Base-by-base conservation (phyloP, 75 land plant genomes). In the Chamaecyparis obtusa region DNA sequence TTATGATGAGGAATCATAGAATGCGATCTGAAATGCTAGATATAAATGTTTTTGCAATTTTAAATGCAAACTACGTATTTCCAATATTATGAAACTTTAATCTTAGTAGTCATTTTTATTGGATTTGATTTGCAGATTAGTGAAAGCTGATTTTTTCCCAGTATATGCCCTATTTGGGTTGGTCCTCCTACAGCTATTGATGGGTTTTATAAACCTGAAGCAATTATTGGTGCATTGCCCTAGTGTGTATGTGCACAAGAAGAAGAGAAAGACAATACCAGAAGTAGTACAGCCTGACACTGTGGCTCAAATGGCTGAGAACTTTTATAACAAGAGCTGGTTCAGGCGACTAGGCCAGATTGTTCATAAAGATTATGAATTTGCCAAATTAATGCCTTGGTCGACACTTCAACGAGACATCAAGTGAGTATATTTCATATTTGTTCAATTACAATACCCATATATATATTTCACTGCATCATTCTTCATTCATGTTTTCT, bases 261-360 rank as follows among this genome's bases (percentile, higher is more conserved):
- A 86, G 85, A 83, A 44, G 88, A 88, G 94, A 76, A 92, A 88
- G 89, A 90, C 90, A 17, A 27, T 92, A 14, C 92, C 92, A 84
- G 94, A 94, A 89, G 92, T 94, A 78, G 85, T 35, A 43, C 88
- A 88, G 9, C 94, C 95, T 9, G 93, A 94, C 19, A 27, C 37
- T 11, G 87, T 89, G 55, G 27, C 51, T 16, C 11, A 51, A 21
- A 90, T 49, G 27, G 76, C 90, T 43, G 91, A 91, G 1, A 76
- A 85, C 54, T 94, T 89, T 79, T 3, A 91, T 8, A 78, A 88
- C 57, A 88, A 88, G 54, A 92, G 93, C 17, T 87, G 90, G 57
- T 87, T 92, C 36, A 87, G 92, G 57, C 86, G 89, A 85, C 83
- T 91, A 5, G 93, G 32, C 24, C 33, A 30, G 36, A 51, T 1